Conservation (phyloP, 257 asterid species). For the Solanum phureja region DNA sequence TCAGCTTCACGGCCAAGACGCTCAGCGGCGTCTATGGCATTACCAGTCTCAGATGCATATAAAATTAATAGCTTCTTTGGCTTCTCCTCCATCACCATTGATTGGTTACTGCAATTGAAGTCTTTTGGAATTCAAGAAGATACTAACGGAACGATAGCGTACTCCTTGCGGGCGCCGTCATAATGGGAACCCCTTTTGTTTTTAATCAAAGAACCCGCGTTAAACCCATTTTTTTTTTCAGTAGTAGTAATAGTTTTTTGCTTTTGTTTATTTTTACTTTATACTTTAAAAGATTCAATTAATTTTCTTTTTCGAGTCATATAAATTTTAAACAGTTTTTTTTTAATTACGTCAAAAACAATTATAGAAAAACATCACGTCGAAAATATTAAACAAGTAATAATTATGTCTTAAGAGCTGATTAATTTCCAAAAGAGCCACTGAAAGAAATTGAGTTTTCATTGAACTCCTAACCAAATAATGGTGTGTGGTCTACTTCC, state of each 20-base stretch:
- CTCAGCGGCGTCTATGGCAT: conserved; percentile 85
- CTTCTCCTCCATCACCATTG: conserved; percentile 1
- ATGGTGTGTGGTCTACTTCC: not conserved
- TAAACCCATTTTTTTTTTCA: not conserved
- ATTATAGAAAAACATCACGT: not conserved
- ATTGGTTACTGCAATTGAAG: not conserved
- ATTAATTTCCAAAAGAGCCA: not conserved
- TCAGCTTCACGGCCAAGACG: conserved; percentile 83
- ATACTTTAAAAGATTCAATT: not conserved
- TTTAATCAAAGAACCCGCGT: not conserved
- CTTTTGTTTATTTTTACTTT: not conserved
- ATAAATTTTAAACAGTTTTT: not conserved
- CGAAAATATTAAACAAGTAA: not conserved
- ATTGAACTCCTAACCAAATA: not conserved
- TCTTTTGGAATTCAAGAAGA: not conserved
- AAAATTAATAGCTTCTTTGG: conserved; percentile 40
- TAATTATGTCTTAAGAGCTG: not conserved
- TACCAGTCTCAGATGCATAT: conserved; percentile 89
- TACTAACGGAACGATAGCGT: not conserved
- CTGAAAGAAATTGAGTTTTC: not conserved
- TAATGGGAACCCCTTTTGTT: not conserved
- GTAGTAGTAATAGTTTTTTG: not conserved
- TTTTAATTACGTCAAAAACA: not conserved
- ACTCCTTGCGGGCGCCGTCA: not conserved
- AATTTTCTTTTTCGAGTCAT: not conserved